These are phyloP conservation scores for Phylloporus scabripes DNA, from an alignment of 768 basidiomycete species.

Conservation along the genomic window DNA sequence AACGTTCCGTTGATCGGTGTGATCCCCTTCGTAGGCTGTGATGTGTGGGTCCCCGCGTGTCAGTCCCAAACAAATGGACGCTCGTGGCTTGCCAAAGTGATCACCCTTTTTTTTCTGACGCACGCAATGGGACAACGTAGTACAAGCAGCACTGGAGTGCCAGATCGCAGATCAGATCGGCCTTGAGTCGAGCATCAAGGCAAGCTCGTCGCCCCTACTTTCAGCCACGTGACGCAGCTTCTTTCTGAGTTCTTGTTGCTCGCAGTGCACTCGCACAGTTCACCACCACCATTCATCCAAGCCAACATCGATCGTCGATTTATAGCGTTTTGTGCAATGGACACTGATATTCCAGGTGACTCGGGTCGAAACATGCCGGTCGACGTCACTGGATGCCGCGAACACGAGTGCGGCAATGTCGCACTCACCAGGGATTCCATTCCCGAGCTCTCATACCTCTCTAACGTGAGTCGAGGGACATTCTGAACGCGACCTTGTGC, in stretches of 20 bases:
- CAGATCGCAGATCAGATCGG: not conserved
- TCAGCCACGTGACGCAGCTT: slow-evolving; percentile 13
- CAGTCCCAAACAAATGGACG: not conserved
- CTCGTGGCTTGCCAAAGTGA: not conserved
- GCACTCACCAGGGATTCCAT: not conserved
- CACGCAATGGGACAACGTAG: not conserved
- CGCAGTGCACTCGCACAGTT: not conserved
- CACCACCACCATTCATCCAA: not conserved
- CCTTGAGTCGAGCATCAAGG: not conserved
- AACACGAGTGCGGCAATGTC: not conserved
- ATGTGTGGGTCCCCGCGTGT: not conserved
- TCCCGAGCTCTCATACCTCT: not conserved
- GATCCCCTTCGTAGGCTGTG: not conserved
- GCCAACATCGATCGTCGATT: not conserved
- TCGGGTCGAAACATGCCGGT: not conserved
- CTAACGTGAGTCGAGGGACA: slow-evolving; percentile 4
- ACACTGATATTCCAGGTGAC: not conserved
- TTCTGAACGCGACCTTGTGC: not conserved
- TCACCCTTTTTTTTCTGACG: not conserved
- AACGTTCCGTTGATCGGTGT: not conserved
- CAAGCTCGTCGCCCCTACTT: not conserved
- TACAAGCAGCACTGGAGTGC: not conserved
- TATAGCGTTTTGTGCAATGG: slow-evolving; percentile 5
- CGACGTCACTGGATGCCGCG: not conserved
- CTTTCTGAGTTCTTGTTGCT: not conserved